Conservation (phyloP, 2,329 filamentous ascomycete species). For the Fusarium decemcellulare region DNA sequence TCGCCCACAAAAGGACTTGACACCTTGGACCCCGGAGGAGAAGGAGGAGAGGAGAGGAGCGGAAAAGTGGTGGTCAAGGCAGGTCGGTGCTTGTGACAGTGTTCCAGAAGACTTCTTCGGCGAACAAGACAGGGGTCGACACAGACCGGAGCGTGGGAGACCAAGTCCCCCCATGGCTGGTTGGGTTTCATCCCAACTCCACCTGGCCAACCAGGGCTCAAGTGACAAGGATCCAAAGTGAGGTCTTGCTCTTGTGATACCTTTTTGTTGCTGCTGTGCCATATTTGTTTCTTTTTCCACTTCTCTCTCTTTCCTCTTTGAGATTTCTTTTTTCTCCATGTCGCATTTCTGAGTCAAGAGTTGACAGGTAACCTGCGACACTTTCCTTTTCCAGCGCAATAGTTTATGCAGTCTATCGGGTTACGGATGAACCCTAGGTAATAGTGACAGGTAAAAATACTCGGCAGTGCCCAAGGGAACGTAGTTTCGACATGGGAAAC, state of each 20-base stretch:
- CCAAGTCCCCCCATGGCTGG: neutral
- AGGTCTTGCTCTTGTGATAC: too few relatives aligned
- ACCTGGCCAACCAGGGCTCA: conserved; percentile 11
- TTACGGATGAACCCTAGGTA: neutral
- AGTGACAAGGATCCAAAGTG: neutral
- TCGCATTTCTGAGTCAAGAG: conserved; percentile 9
- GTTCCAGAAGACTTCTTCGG: conserved; percentile 40
- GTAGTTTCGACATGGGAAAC: too few relatives aligned
- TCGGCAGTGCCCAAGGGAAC: too few relatives aligned
- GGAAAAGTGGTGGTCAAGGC: neutral
- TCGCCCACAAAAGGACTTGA: conserved; percentile 30
- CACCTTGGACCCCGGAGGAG: conserved; percentile 17
- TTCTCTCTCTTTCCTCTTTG: conserved; percentile 17
- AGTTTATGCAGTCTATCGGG: neutral
- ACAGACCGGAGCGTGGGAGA: neutral
- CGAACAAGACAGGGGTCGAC: conserved; percentile 16
- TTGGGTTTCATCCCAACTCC: conserved; percentile 22
- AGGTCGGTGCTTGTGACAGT: conserved; percentile 30
- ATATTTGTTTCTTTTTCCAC: conserved; percentile 14
- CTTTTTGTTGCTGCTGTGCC: conserved; percentile 6
- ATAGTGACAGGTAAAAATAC: too few relatives aligned
- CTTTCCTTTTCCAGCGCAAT: conserved; percentile 3
- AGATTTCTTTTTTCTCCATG: neutral
- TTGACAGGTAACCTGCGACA: conserved; percentile 3
- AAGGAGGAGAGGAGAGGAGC: neutral